Evolutionary conservation across 2,329 filamentous ascomycete genomes (phyloP).

Genomic region (Furcasterigmium furcatum): DNA sequence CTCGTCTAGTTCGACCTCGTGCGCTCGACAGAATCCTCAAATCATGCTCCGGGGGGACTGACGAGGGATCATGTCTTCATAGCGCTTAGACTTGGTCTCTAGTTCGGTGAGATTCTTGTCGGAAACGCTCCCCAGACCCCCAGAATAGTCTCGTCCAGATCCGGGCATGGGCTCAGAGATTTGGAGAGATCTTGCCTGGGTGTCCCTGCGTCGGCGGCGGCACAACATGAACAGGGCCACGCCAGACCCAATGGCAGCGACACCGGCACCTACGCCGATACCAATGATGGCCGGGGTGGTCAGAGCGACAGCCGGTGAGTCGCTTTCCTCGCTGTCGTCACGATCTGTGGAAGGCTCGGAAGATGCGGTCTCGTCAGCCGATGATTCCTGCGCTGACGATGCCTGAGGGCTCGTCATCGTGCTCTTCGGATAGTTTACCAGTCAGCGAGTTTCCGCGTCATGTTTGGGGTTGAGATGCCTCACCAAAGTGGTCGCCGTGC

Average conservation of each 20-base stretch:
- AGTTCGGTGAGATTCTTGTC: conserved; percentile 35
- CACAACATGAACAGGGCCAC: conserved; percentile 35
- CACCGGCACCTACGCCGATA: conserved; percentile 43
- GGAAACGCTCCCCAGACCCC: conserved; percentile 6
- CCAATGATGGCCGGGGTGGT: conserved; percentile 43
- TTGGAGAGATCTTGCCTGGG: conserved; percentile 27
- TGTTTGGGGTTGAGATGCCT: too few relatives aligned
- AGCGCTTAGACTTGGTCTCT: conserved; percentile 49
- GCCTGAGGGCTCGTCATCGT: conserved; percentile 1
- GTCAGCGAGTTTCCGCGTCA: too few relatives aligned
- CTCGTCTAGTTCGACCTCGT: too few relatives aligned
- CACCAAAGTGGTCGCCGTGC: too few relatives aligned
- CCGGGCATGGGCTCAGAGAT: conserved; percentile 51
- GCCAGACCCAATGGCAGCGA: conserved; percentile 34
- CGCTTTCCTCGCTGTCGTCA: conserved; percentile 5
- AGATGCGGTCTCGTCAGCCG: conserved; percentile 1
- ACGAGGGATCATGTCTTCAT: conserved; percentile 56
- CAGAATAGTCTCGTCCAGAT: conserved; percentile 30
- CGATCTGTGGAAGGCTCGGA: conserved; percentile 1
- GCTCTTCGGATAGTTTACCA: not conserved
- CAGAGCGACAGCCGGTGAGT: conserved; percentile 22
- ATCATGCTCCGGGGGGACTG: conserved; percentile 44
- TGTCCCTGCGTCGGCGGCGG: conserved; percentile 22
- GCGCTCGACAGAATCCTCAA: too few relatives aligned
- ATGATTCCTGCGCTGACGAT: conserved; percentile 3